Evolutionary conservation across 192 early-diverging fungal genomes (phyloP), one percentile per base, ranked within the genome.

Genomic region (Gaertneriomyces sp.): DNA sequence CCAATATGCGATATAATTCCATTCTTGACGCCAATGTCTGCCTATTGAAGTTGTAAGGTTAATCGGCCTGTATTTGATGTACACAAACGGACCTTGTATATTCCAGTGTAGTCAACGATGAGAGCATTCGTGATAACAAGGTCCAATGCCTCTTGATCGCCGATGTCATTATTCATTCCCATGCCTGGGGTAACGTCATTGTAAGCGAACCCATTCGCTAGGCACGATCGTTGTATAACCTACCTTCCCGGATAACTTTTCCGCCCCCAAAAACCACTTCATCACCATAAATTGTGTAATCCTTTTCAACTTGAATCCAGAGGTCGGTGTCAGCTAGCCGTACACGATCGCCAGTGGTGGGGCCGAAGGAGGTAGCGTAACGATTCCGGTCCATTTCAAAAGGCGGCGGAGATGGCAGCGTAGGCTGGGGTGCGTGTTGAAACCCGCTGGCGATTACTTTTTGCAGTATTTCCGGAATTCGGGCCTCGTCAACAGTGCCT

Each of bases 101-200:
- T 91, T 39, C 96, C 96, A 19, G 89, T 90, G 58, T 90, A 92
- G 74, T 98, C 96, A 43, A 98, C 68, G 61, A 98, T 88, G 20
- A 96, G 68, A 2, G 89, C 91, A 67, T 98, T 98, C 39, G 94
- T 96, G 45, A 98, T 93, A 11, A 98, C 96, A 45, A 96, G 75
- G 70, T 98, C 96, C 61, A 98, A 74, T 9, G 92, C 88, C 45
- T 90, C 89, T 0, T 41, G 65, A 61, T 91, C 87, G 16, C 63
- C 45, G n/a, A 87, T 67, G 10, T 79, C 81, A 39, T 82, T 85
- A 11, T 81, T 76, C 73, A 93, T 92, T 33, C 25, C 25, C 25
- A 33, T 33, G 25, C 25, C 25, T 33, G 0, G 0, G 2, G 25
- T 33, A 33, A 33, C 25, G 25, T 0, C 25, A 33, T 33, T 33